These are phyloP conservation scores for Neocatenulostroma microsporum DNA, from an alignment of 2,329 filamentous ascomycete genomes.

Conservation along the genomic window DNA sequence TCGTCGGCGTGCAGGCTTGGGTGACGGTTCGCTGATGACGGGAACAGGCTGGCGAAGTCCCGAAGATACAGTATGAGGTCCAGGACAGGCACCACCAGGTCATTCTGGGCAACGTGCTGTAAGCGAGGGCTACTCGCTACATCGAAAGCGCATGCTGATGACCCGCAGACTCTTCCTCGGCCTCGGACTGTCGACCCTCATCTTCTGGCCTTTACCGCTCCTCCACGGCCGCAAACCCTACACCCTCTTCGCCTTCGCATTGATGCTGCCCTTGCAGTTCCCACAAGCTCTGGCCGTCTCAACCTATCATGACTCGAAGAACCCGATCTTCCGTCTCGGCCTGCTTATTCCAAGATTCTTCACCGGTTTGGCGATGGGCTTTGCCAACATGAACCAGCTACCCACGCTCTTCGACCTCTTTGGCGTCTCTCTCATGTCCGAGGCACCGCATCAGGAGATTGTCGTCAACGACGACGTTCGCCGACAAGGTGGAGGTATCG, in stretches of 20 bases:
- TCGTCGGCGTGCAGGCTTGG: slow-evolving; percentile 1
- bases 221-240: slow-evolving; percentile 73
- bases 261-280: slow-evolving; percentile 66
- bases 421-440: slow-evolving; percentile 65
- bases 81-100: slow-evolving; percentile 60
- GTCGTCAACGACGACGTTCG: slow-evolving; percentile 61
- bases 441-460: slow-evolving; percentile 63
- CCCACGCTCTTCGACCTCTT: slow-evolving; percentile 66
- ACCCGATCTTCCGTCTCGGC: slow-evolving; percentile 49
- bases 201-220: slow-evolving; percentile 66
- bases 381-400: slow-evolving; percentile 70
- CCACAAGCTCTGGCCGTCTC: slow-evolving; percentile 64
- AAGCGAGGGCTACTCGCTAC: slow-evolving; percentile 20
- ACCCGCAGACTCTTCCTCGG: slow-evolving; percentile 54
- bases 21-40: slow-evolving; percentile 3
- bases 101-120: slow-evolving; percentile 64
- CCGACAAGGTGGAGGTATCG: slow-evolving; percentile 68
- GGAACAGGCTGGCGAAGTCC: slow-evolving; percentile 59
- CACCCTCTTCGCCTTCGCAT: slow-evolving; percentile 57
- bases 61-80: slow-evolving; percentile 70
- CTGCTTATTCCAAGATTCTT: slow-evolving; percentile 57
- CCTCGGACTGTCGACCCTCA: slow-evolving; percentile 60
- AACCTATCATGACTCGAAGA: slow-evolving; percentile 48
- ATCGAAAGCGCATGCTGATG: too few species aligned
- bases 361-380: slow-evolving; percentile 63